Conservation (phyloP, 2,329 filamentous ascomycete genomes). For the Colletotrichum lindemuthianum region DNA sequence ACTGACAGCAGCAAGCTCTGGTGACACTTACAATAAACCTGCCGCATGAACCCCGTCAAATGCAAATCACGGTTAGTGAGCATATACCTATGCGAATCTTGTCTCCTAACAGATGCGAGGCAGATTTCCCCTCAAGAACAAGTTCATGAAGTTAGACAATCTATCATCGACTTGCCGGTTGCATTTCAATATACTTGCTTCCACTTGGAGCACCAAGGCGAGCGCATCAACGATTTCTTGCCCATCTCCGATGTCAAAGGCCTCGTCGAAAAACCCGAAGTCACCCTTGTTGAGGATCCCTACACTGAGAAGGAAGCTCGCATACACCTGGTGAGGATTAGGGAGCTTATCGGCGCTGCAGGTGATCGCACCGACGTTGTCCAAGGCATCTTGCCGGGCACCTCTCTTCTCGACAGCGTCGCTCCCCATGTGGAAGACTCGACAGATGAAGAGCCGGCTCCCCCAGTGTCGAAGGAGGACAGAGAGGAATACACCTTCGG, state of each 20-base stretch:
- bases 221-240: conserved; percentile 94
- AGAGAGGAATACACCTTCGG: conserved; percentile 82
- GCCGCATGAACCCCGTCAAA: conserved; percentile 80
- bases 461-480: conserved; percentile 30
- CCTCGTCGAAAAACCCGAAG: conserved; percentile 79
- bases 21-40: conserved; percentile 79
- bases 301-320: conserved; percentile 99
- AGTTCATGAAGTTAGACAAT: conserved; percentile 96
- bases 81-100: neutral
- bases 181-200: conserved; percentile 99
- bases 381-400: conserved; percentile 85
- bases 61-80: conserved; percentile 81
- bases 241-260: conserved; percentile 89
- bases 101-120: conserved; percentile 22
- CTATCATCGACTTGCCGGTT: conserved; percentile 90
- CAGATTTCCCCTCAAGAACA: conserved; percentile 94
- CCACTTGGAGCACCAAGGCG: conserved; percentile 90
- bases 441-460: conserved; percentile 55
- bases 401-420: conserved; percentile 88
- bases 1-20: conserved; percentile 54
- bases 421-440: conserved; percentile 55
- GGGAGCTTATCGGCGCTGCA: conserved; percentile 92
- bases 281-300: conserved; percentile 88
- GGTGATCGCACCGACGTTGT: conserved; percentile 88
- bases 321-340: conserved; percentile 89